phyloP scores from a whole-genome alignment of 352 stramenopile species.

The Pythium chondricola region DNA sequence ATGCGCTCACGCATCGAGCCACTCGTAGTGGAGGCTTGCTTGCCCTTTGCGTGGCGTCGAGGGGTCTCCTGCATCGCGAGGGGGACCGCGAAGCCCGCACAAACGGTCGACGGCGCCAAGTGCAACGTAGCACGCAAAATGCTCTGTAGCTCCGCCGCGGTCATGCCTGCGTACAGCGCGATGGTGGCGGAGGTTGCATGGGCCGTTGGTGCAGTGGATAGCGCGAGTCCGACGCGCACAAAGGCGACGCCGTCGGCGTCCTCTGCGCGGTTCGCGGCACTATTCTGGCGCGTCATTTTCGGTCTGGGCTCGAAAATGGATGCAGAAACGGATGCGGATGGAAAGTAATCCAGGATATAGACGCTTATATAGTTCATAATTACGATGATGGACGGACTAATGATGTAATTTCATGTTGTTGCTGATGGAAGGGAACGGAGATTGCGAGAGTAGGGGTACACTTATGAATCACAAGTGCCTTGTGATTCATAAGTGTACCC shows the following conservation, averaged over 20 bases:
- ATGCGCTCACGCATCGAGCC: conserved; percentile 20
- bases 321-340: conserved; percentile 1
- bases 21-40: background rate
- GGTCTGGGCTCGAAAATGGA: no score
- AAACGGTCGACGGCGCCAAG: conserved; percentile 10
- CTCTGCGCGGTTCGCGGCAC: background rate
- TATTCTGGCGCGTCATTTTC: no score
- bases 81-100: conserved; percentile 34
- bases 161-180: conserved; percentile 52
- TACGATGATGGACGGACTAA: no score
- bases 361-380: background rate
- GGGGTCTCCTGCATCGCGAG: no score
- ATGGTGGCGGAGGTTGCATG: conserved; percentile 18
- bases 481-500: background rate
- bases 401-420: no score
- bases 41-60: background rate
- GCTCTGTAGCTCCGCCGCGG: conserved; percentile 32
- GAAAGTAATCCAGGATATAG: background rate
- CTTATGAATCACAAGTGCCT: background rate
- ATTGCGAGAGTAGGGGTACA: conserved; percentile 4
- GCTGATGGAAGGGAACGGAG: no score
- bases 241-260: conserved; percentile 11
- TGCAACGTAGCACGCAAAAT: conserved; percentile 33
- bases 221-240: conserved; percentile 5
- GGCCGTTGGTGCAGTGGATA: background rate